Conservation (phyloP, 2,329 filamentous ascomycete genomes). For the Fusarium secorum region DNA sequence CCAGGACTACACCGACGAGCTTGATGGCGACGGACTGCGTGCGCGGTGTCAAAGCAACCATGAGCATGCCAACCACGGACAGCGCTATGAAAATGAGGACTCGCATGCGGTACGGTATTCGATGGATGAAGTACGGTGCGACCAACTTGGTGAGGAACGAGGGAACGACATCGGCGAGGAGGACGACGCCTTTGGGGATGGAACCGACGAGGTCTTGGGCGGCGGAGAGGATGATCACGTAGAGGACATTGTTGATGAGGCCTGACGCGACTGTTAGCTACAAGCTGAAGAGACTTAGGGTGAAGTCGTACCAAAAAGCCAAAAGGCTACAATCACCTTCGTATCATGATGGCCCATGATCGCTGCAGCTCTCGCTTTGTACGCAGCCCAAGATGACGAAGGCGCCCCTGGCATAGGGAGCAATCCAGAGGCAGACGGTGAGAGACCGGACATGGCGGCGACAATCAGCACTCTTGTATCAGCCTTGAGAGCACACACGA, state of each 20-base stretch:
- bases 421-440: conserved; percentile 54
- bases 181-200: conserved; percentile 89
- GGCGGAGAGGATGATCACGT: conserved; percentile 94
- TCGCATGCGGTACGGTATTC: conserved; percentile 79
- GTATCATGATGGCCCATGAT: conserved; percentile 73
- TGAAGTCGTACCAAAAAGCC: conserved; percentile 79
- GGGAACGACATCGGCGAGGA: conserved; percentile 91
- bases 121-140: conserved; percentile 93
- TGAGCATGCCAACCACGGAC: conserved; percentile 85
- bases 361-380: conserved; percentile 69
- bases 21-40: conserved; percentile 73
- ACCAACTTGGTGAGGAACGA: conserved; percentile 88
- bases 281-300: fast-evolving
- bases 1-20: conserved; percentile 82
- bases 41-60: conserved; percentile 81
- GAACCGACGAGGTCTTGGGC: conserved; percentile 95
- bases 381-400: conserved; percentile 76
- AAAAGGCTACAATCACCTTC: conserved; percentile 82
- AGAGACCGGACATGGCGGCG: conserved; percentile 47
- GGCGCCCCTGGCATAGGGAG: conserved; percentile 66
- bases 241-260: conserved; percentile 93
- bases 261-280: conserved; percentile 37
- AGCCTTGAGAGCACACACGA: background rate
- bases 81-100: conserved; percentile 77
- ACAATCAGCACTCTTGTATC: background rate